Evolutionary conservation across 148 eudicot genomes (phyloP).

Genomic region (Cornus kousa): DNA sequence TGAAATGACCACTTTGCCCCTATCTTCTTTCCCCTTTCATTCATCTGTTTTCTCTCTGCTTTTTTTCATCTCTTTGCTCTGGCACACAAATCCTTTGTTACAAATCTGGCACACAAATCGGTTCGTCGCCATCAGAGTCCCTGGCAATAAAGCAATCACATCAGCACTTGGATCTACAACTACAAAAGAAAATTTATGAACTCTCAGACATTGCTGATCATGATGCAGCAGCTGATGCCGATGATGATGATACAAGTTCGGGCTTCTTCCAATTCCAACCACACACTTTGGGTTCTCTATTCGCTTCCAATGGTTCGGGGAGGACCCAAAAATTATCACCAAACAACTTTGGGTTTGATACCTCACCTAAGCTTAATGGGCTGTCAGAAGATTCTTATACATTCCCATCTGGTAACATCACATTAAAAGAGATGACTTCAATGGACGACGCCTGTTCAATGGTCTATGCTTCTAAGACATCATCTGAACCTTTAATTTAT

Average conservation of each 20-base stretch:
- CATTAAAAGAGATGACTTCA: slow-evolving; percentile 33
- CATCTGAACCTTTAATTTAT: slow-evolving; percentile 9
- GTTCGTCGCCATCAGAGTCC: no score
- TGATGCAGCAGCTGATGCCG: no score
- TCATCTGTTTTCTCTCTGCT: no score
- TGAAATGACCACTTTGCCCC: no score
- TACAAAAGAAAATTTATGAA: slow-evolving; percentile 23
- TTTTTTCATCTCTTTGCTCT: no score
- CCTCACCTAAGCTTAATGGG: slow-evolving; percentile 31
- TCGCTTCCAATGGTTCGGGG: slow-evolving; percentile 32
- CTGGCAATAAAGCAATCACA: no score
- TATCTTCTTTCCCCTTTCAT: no score
- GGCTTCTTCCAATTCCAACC: slow-evolving; percentile 70
- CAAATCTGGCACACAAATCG: no score
- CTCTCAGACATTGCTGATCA: slow-evolving; percentile 46
- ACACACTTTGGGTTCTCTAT: slow-evolving; percentile 53
- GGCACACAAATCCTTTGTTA: no score
- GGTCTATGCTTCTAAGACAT: slow-evolving; percentile 32
- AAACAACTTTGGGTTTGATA: slow-evolving; percentile 22
- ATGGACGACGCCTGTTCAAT: slow-evolving; percentile 32
- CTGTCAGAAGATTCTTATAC: slow-evolving; percentile 24
- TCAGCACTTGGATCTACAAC: no score
- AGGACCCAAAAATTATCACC: slow-evolving; percentile 11
- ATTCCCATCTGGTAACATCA: slow-evolving; percentile 22
- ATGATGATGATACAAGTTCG: slow-evolving; percentile 12